Base-by-base conservation (phyloP, 192 early-diverging fungal genomes). In the Paraglomus brasilianum region DNA sequence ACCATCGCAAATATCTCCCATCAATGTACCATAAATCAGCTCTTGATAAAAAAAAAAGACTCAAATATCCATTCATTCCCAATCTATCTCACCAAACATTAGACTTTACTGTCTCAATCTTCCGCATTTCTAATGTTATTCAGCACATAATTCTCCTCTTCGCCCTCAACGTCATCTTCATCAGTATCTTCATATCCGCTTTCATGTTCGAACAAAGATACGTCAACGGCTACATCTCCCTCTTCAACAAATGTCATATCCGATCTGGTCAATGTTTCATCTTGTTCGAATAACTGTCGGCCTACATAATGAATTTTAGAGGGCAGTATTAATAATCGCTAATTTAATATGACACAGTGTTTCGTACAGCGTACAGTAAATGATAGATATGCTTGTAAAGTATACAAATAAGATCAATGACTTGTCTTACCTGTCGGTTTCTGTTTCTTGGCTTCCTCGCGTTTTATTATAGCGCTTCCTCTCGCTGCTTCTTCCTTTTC, bases 231-330 rank as follows among this genome's bases (percentile, higher is more conserved):
- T 30, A 89, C 89, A 76, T 95, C 95, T 30, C 88, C 95, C 14
- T 95, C 95, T 42, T 89, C 86, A 76, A 93, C 85, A 70, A 85
- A 88, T 22, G 78, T 85, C 38, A 87, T 81, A 78, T 98, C 96
- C 11, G 90, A 92, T 72, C 82, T 81, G 45, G 90, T 93, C 62
- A 98, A 83, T 40, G 87, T 79, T 79, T 85, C 84, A 76, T 98
- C 91, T 67, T 92, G 88, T 76, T 95, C 93, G 74, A 98, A 98
- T 81, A 95, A 75, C 82, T 95, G 88, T 43, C 93, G 83, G 19
- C 94, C 95, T 77, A 81, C 67, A 6, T 39, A 5, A 57, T 17
- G 8, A 15, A n/a, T n/a, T n/a, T 22, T 43, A 30, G 17, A 22
- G 64, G 7, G 11, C 6, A 24, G 65, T 69, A n/a, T 7, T 17